A percentile compares a stretch with the other conserved stretches of the same genome.
Evolutionary conservation across 225 moss, liverwort and hornwort genomes (phyloP).

Genomic region (Sphagnum tenellum): DNA sequence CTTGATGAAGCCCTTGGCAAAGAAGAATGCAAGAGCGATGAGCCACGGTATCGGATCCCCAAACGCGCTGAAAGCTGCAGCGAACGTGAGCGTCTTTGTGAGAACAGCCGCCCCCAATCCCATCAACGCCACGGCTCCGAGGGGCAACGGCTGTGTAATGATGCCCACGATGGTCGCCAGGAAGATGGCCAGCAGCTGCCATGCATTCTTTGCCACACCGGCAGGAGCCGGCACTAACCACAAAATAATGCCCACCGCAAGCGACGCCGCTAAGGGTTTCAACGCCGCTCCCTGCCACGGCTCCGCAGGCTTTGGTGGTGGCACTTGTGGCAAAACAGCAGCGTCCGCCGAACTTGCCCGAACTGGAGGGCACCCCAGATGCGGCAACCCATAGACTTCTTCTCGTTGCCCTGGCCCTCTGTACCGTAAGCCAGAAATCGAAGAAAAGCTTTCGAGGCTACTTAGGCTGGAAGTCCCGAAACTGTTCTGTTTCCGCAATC

Average conservation of each 20-base stretch:
- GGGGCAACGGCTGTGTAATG: constrained; percentile 4
- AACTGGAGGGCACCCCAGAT: too few relatives aligned
- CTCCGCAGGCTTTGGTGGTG: not conserved
- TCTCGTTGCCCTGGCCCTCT: too few relatives aligned
- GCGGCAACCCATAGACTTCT: too few relatives aligned
- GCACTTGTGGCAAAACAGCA: not conserved
- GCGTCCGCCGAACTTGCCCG: not conserved
- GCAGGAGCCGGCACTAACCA: constrained; percentile 2
- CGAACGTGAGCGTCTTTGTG: constrained; percentile 5
- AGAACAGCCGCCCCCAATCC: constrained; percentile 2
- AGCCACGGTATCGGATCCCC: constrained; percentile 5
- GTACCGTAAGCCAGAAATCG: too few relatives aligned
- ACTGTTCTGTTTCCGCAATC: too few relatives aligned
- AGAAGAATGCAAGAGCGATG: constrained; percentile 3
- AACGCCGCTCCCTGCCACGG: constrained; percentile 6
- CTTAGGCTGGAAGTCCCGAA: too few relatives aligned
- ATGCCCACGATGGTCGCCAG: constrained; percentile 7
- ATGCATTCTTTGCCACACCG: constrained; percentile 3
- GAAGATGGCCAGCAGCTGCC: constrained; percentile 7
- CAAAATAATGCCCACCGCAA: not conserved
- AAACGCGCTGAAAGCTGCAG: constrained; percentile 4
- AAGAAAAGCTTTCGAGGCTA: too few relatives aligned
- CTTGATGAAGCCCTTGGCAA: constrained; percentile 9
- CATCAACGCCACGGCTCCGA: constrained; percentile 4
- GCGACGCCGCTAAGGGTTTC: constrained; percentile 3